Base-by-base conservation (phyloP, 73 alveolate genomes). In the Symbiodinium pilosum region DNA sequence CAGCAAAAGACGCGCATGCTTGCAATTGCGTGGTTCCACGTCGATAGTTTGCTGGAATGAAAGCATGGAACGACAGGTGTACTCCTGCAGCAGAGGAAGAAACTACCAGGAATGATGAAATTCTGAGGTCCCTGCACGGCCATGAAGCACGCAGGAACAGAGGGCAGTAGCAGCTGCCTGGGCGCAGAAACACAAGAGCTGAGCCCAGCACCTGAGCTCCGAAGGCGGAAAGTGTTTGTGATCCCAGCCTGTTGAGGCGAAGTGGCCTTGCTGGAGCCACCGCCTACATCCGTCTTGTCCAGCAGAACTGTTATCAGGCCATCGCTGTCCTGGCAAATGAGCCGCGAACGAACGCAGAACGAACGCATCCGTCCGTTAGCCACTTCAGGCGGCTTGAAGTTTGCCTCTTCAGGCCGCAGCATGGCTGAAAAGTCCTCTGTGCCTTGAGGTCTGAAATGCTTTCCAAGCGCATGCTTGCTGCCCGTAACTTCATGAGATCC, bases 111-210 rank as follows among this genome's bases (percentile, higher is more conserved):
- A n/a, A n/a, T n/a, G n/a, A n/a, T n/a, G n/a, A n/a, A n/a, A n/a
- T 47, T 47, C 59, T 38, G 38, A 28, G 81, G 38, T 28, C 81
- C 81, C 81, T 32, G 38, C 81, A 20, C 94, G 94, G 47, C 97
- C 97, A 69, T 91, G 97, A 71, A 91, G 52, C 38, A 91, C 88
- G 77, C 97, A 91, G 75, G 97, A 91, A 68, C 97, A 91, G 51
- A 91, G 30, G 32, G 89, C 44, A 2, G 43, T 64, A 24, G 88
- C 88, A 7, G 97, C 97, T 1, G 97, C 97, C 89, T 83, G 20
- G n/a, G n/a, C n/a, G n/a, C n/a, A n/a, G n/a, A n/a, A n/a, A n/a
- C n/a, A n/a, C n/a, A n/a, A n/a, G n/a, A n/a, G n/a, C n/a, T n/a
- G n/a, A n/a, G n/a, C n/a, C n/a, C n/a, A n/a, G n/a, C n/a, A n/a